phyloP scores from a whole-genome alignment of 257 asterid genomes.

The Henckelia pumila region DNA sequence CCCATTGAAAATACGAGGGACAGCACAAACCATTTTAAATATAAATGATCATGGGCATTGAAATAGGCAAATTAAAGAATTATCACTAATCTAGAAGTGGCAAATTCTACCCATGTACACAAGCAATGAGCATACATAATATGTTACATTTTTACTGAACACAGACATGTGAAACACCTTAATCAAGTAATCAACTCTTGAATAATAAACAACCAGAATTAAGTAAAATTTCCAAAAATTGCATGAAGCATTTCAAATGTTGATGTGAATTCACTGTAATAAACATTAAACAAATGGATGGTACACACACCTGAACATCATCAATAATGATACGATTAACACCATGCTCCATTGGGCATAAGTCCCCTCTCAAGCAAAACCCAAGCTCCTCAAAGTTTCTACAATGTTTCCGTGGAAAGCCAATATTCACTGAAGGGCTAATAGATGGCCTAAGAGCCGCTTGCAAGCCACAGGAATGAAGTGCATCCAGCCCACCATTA shows the following conservation, averaged over 20 bases:
- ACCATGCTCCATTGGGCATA: constrained; percentile 99
- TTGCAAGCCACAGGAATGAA: constrained; percentile 71
- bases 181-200: background rate
- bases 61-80: background rate
- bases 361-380: constrained; percentile 96
- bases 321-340: constrained; percentile 93
- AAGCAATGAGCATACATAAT: background rate
- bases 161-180: constrained; percentile 16
- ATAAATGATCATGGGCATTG: constrained; percentile 14
- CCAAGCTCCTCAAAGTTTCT: constrained; percentile 99
- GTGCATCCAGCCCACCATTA: constrained; percentile 73
- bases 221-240: background rate
- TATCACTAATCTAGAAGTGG: background rate
- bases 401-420: constrained; percentile 75
- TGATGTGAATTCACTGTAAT: constrained; percentile 5
- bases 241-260: background rate
- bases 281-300: constrained; percentile 4
- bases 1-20: constrained; percentile 11
- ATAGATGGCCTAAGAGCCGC: constrained; percentile 66
- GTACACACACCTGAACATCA: constrained; percentile 85
- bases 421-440: constrained; percentile 56
- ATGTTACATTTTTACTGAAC: constrained; percentile 15
- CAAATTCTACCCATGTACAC: background rate
- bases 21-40: constrained; percentile 17
- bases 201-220: no score